Conservation (phyloP, 1,284 basidiomycete genomes). For the Heterobasidion occidentale region DNA sequence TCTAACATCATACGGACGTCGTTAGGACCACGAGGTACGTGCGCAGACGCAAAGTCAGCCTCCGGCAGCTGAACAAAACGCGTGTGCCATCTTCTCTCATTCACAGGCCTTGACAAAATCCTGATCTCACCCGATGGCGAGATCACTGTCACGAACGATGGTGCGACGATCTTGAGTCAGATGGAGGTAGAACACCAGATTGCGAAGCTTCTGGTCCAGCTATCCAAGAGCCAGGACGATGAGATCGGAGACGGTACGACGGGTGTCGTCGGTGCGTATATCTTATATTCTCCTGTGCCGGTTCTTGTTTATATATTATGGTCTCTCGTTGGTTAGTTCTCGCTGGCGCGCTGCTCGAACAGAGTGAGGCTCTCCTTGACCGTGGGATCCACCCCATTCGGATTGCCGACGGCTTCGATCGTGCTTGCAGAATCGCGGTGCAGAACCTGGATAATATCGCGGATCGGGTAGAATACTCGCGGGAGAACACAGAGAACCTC, state of each 20-base stretch:
- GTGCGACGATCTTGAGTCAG: constrained; percentile 91
- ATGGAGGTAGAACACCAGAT: constrained; percentile 99
- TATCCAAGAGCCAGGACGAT: constrained; percentile 97
- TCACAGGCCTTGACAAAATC: constrained; percentile 93
- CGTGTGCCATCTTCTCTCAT: neutral
- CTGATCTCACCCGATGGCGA: constrained; percentile 97
- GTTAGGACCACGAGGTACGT: constrained; percentile 82
- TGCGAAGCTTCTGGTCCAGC: constrained; percentile 93
- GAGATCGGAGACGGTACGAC: constrained; percentile 99
- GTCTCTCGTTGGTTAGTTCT: constrained; percentile 52
- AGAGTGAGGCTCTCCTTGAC: constrained; percentile 88
- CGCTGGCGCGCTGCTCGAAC: constrained; percentile 91
- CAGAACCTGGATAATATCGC: constrained; percentile 88
- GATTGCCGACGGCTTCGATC: constrained; percentile 97
- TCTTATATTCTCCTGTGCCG: neutral
- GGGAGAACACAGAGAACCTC: constrained; percentile 77
- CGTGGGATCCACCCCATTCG: constrained; percentile 97
- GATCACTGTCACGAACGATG: constrained; percentile 98
- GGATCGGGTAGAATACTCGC: constrained; percentile 85
- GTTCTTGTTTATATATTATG: neutral
- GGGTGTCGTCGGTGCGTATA: constrained; percentile 86
- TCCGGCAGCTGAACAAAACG: neutral
- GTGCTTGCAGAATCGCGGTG: constrained; percentile 86
- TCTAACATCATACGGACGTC: constrained; percentile 95
- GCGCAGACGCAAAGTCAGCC: neutral